Conservation (phyloP, 176 grass and related monocot species). For the Ananas comosus region DNA sequence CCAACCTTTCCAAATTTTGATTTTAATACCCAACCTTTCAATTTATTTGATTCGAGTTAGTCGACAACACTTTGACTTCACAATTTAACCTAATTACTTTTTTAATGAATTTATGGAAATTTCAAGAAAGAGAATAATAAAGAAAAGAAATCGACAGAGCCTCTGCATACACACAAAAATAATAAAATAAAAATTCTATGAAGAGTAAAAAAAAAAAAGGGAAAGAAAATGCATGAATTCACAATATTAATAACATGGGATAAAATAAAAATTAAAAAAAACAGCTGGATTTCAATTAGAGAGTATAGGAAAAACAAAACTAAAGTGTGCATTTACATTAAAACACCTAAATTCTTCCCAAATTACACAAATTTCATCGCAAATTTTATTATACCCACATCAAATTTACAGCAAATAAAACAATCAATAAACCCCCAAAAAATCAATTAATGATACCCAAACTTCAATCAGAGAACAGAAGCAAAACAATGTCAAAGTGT, state of each 20-base stretch:
- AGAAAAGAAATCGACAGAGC: too few species aligned
- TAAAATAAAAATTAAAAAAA: not conserved
- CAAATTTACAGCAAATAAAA: not conserved
- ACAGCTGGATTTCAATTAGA: not conserved
- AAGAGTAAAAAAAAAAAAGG: not conserved
- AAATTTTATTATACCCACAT: not conserved
- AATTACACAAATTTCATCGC: not conserved
- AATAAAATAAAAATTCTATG: not conserved
- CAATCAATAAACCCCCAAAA: not conserved
- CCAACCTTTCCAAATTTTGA: too few species aligned
- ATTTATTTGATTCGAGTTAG: too few species aligned
- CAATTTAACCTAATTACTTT: too few species aligned
- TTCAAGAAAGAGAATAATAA: too few species aligned
- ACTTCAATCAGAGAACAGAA: too few species aligned
- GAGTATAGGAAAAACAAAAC: not conserved
- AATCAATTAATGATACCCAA: not conserved
- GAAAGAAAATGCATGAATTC: conserved; percentile 4
- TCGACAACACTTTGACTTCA: too few species aligned
- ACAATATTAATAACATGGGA: not conserved
- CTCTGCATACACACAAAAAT: too few species aligned
- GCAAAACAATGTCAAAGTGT: too few species aligned
- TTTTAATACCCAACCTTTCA: too few species aligned
- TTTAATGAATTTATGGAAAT: too few species aligned
- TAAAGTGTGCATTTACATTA: not conserved
- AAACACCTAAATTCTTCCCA: not conserved